Evolutionary conservation across 805 yeast genomes (phyloP).

Genomic region (Candida orba): DNA sequence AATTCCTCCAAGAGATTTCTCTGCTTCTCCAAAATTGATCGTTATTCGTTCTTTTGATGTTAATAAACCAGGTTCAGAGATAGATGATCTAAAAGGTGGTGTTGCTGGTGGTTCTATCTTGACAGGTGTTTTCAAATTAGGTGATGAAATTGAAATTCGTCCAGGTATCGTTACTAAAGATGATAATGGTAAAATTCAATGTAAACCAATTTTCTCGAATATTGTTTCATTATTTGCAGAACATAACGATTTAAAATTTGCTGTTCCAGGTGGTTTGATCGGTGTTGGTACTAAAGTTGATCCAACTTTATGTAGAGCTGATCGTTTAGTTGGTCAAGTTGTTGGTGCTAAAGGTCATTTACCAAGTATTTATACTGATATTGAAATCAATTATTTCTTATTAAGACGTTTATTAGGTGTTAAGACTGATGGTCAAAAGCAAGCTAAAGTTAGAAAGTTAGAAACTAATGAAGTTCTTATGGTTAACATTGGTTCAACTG

Average conservation of each 20-base stretch:
- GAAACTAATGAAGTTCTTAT: conserved; percentile 92
- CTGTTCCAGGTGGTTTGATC: conserved; percentile 99
- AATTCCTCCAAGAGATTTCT: conserved; percentile 91
- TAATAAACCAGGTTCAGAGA: conserved; percentile 97
- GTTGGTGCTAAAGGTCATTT: conserved; percentile 95
- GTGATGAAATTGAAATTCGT: conserved; percentile 97
- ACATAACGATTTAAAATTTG: conserved; percentile 94
- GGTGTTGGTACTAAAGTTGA: conserved; percentile 99
- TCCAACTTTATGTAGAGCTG: conserved; percentile 98
- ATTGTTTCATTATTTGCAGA: conserved; percentile 95
- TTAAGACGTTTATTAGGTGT: conserved; percentile 97
- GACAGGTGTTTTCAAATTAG: conserved; percentile 93
- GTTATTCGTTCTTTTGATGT: conserved; percentile 98
- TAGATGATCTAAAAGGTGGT: conserved; percentile 97
- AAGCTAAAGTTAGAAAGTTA: conserved; percentile 92
- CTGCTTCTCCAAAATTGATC: conserved; percentile 88
- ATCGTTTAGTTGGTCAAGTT: conserved; percentile 97
- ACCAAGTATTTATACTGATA: conserved; percentile 94
- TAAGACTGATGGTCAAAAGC: conserved; percentile 94
- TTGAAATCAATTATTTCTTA: conserved; percentile 94
- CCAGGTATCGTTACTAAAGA: conserved; percentile 99
- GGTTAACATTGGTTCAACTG: conserved; percentile 99
- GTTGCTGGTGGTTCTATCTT: conserved; percentile 99
- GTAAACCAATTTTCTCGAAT: conserved; percentile 92
- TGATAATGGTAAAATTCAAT: conserved; percentile 79